phyloP scores from a whole-genome alignment of 2,329 filamentous ascomycete genomes.

The Seiridium unicorne region DNA sequence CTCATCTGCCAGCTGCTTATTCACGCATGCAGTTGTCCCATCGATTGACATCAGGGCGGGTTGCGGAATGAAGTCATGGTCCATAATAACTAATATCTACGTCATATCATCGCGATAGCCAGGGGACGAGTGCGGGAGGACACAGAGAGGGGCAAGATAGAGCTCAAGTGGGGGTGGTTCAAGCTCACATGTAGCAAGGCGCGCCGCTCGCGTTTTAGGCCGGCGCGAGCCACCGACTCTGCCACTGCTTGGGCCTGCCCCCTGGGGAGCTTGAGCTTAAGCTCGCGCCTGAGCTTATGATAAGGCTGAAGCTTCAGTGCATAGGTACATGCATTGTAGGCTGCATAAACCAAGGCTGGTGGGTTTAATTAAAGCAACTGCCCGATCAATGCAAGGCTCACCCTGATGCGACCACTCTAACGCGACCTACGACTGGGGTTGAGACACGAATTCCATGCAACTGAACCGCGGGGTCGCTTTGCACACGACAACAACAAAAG shows the following conservation, averaged over 20 bases:
- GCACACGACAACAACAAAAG: neutral
- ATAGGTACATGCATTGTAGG: too few relatives aligned
- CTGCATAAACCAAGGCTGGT: too few relatives aligned
- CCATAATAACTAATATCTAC: conserved; percentile 6
- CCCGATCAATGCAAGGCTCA: neutral
- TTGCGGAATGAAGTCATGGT: conserved; percentile 11
- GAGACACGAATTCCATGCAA: neutral
- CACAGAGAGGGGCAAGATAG: neutral
- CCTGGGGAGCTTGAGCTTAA: neutral
- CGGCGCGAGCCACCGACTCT: too few relatives aligned
- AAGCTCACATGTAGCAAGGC: too few relatives aligned
- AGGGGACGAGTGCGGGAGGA: neutral
- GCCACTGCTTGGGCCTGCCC: too few relatives aligned
- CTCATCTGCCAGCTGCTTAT: neutral
- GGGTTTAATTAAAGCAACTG: too few relatives aligned
- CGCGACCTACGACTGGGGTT: neutral
- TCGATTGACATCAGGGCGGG: conserved; percentile 11
- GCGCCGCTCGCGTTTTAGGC: too few relatives aligned
- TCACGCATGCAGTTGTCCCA: neutral
- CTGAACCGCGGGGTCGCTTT: neutral
- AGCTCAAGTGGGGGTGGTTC: neutral
- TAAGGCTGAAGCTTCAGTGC: neutral
- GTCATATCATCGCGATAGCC: neutral
- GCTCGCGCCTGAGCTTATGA: neutral
- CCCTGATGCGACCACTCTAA: conserved; percentile 1